Evolutionary conservation across 352 stramenopile genomes (phyloP).

Genomic region (Pythium periplocum): DNA sequence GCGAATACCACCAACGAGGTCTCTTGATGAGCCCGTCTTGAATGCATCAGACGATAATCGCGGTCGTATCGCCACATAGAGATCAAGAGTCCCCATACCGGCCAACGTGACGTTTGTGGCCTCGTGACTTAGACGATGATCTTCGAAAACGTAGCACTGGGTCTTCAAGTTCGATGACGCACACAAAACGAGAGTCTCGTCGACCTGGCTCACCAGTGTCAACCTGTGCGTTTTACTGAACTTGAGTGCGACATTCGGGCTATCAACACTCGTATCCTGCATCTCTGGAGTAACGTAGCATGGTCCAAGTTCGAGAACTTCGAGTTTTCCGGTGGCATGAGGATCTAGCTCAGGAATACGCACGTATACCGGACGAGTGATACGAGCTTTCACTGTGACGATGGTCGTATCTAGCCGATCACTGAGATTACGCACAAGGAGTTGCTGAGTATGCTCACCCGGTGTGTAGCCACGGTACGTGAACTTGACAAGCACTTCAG

Average conservation of each 20-base stretch:
- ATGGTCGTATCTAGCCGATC: constrained; percentile 72
- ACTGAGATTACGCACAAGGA: constrained; percentile 78
- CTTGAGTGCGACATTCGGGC: constrained; percentile 62
- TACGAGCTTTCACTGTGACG: constrained; percentile 53
- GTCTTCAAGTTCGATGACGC: constrained; percentile 86
- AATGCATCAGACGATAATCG: constrained; percentile 73
- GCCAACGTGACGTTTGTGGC: constrained; percentile 67
- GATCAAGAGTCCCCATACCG: constrained; percentile 58
- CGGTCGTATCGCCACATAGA: constrained; percentile 80
- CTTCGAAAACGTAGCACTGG: constrained; percentile 87
- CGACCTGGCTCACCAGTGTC: constrained; percentile 76
- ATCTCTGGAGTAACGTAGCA: constrained; percentile 85
- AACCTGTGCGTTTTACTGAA: constrained; percentile 88
- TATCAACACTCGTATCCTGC: constrained; percentile 74
- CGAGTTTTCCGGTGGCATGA: constrained; percentile 63
- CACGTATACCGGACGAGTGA: constrained; percentile 81
- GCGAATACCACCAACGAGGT: constrained; percentile 85
- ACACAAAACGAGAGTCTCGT: constrained; percentile 63
- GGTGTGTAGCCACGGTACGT: constrained; percentile 56
- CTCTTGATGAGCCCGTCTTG: constrained; percentile 67
- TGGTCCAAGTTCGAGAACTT: constrained; percentile 68
- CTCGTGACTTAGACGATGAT: constrained; percentile 60
- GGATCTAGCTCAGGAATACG: constrained; percentile 78
- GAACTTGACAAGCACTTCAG: constrained; percentile 49
- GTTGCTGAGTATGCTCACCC: constrained; percentile 72